A percentile compares a stretch with the other conserved stretches of the same genome.
These are phyloP conservation scores for Leccinum aurantiacum DNA, from an alignment of 768 basidiomycete genomes.

Conservation along the genomic window DNA sequence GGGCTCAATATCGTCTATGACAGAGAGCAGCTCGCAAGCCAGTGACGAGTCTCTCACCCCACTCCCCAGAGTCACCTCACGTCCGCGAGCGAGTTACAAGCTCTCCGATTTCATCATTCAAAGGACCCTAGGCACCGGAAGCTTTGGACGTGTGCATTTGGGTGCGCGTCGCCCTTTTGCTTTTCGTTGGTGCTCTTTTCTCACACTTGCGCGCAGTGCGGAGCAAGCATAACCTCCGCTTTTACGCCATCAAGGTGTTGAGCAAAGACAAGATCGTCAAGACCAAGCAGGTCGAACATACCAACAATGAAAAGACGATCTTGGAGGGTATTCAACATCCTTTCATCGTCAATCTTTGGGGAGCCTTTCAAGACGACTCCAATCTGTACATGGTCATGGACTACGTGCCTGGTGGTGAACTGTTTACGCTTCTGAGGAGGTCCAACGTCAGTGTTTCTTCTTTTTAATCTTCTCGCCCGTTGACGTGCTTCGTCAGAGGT, in stretches of 20 bases:
- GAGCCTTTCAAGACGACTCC: conserved; percentile 85
- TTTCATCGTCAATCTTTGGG: conserved; percentile 96
- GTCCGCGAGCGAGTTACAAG: conserved; percentile 67
- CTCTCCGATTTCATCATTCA: conserved; percentile 79
- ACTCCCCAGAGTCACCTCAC: conserved; percentile 37
- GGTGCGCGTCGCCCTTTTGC: conserved; percentile 41
- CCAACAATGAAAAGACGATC: conserved; percentile 91
- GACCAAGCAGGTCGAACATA: conserved; percentile 96
- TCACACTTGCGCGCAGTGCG: conserved; percentile 51
- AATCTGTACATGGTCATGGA: conserved; percentile 99
- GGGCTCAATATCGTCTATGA: conserved; percentile 65
- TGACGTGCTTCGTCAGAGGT: conserved; percentile 53
- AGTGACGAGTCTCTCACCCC: conserved; percentile 35
- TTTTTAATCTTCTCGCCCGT: conserved; percentile 10
- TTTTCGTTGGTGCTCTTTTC: neutral
- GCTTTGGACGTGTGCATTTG: conserved; percentile 94
- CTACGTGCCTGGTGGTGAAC: conserved; percentile 94
- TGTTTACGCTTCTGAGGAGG: conserved; percentile 89
- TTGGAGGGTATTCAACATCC: conserved; percentile 85
- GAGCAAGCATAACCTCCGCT: conserved; percentile 92
- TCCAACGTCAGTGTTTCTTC: conserved; percentile 64
- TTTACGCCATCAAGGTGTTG: conserved; percentile 94
- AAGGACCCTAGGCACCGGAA: conserved; percentile 88
- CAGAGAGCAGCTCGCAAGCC: conserved; percentile 48
- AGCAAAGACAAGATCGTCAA: conserved; percentile 90